Evolutionary conservation across 2,329 filamentous ascomycete genomes (phyloP).

Genomic region (Aspergillus spinulosporus): DNA sequence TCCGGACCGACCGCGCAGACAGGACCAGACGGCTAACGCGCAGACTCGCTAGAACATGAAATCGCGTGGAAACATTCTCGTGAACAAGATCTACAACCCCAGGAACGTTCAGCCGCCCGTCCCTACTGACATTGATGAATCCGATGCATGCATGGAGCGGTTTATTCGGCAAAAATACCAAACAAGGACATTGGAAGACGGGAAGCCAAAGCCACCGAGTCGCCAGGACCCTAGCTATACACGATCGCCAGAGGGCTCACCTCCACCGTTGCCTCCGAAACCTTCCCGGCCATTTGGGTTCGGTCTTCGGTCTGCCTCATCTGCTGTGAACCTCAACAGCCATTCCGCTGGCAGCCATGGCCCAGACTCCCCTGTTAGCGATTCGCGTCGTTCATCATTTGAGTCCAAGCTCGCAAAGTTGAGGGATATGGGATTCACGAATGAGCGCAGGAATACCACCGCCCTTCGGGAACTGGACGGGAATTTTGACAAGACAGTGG

Average conservation of each 20-base stretch:
- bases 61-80: conserved; percentile 79
- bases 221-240: conserved; percentile 60
- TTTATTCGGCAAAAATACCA: conserved; percentile 96
- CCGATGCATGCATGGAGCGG: conserved; percentile 89
- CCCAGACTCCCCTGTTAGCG: conserved; percentile 28
- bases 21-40: conserved; percentile 3
- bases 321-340: conserved; percentile 63
- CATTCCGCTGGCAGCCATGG: conserved; percentile 58
- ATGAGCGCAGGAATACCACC: conserved; percentile 76
- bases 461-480: conserved; percentile 81
- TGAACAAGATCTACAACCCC: conserved; percentile 88
- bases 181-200: conserved; percentile 57
- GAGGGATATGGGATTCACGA: conserved; percentile 87
- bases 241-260: conserved; percentile 55
- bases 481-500: conserved; percentile 81
- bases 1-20: not conserved
- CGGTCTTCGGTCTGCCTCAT: conserved; percentile 67
- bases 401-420: conserved; percentile 76
- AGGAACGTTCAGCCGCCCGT: conserved; percentile 78
- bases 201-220: conserved; percentile 47
- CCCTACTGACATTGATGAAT: conserved; percentile 87
- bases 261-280: conserved; percentile 61
- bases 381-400: conserved; percentile 40
- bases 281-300: conserved; percentile 63
- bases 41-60: conserved; percentile 74